Conservation (phyloP, 2,329 filamentous ascomycete species). For the Parafenestella ontariensis region DNA sequence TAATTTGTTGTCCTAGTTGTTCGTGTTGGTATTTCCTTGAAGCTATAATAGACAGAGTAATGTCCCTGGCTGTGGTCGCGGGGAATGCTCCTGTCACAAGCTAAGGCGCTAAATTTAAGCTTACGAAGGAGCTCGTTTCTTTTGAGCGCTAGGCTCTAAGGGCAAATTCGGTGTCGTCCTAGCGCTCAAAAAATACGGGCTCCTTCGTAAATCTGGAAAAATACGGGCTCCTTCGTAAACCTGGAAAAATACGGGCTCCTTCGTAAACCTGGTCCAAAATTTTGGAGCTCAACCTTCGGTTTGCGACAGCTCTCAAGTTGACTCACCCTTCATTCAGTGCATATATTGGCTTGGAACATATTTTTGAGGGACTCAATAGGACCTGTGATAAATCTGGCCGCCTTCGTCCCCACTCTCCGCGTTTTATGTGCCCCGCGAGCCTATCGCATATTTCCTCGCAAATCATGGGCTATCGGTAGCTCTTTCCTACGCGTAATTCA, state of each 20-base stretch:
- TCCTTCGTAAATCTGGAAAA: too few species aligned
- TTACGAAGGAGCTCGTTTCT: too few species aligned
- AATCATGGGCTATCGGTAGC: constrained; percentile 39
- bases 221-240: too few species aligned
- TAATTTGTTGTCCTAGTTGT: background rate
- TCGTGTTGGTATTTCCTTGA: background rate
- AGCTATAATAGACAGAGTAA: background rate
- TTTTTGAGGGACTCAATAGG: background rate
- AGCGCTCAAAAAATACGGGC: too few species aligned
- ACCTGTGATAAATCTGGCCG: constrained; percentile 29
- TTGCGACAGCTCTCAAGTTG: constrained; percentile 10
- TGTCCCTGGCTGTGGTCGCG: background rate
- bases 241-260: too few species aligned
- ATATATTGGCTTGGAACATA: background rate
- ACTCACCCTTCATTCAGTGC: background rate
- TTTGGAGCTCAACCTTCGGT: constrained; percentile 22
- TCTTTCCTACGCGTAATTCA: constrained; percentile 26
- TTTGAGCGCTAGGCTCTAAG: too few species aligned
- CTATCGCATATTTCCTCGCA: constrained; percentile 15
- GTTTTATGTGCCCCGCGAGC: constrained; percentile 30
- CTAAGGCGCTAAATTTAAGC: constrained; percentile 42
- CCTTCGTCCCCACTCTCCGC: constrained; percentile 10
- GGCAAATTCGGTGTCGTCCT: too few species aligned
- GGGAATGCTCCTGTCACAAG: constrained; percentile 2
- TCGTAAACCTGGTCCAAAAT: constrained; percentile 28